Conservation (phyloP, 140 eudicot species). For the Flaveria floridana region DNA sequence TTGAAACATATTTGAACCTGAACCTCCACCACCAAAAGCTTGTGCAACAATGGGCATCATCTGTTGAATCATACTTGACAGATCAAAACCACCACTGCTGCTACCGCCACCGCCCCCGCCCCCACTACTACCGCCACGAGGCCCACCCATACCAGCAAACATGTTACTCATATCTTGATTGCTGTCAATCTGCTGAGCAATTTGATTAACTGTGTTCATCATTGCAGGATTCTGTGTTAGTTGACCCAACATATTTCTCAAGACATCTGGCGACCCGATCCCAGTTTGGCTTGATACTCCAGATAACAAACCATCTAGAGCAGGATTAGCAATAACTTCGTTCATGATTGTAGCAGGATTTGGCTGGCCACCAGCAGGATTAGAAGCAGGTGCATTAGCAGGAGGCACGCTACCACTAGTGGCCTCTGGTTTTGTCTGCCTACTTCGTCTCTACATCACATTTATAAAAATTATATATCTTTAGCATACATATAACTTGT, state of each 20-base stretch:
- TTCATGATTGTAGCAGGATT: slow-evolving; percentile 65
- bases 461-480: slow-evolving; percentile 12
- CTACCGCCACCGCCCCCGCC: slow-evolving; percentile 25
- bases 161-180: slow-evolving; percentile 60
- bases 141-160: slow-evolving; percentile 59
- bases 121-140: slow-evolving; percentile 32
- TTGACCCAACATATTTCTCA: slow-evolving; percentile 84
- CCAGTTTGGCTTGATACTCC: slow-evolving; percentile 95
- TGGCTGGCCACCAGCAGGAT: slow-evolving; percentile 41
- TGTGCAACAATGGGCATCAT: slow-evolving; percentile 98
- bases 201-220: slow-evolving; percentile 78
- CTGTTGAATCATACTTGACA: slow-evolving; percentile 85
- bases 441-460: slow-evolving; percentile 54
- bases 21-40: slow-evolving; percentile 69
- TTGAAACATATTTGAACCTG: slow-evolving; percentile 38
- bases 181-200: slow-evolving; percentile 77
- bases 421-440: slow-evolving; percentile 41
- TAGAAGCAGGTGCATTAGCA: slow-evolving; percentile 27
- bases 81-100: slow-evolving; percentile 61
- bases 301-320: slow-evolving; percentile 67
- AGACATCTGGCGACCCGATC: slow-evolving; percentile 69
- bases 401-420: slow-evolving; percentile 36
- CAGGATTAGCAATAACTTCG: slow-evolving; percentile 65
- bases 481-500: slow-evolving; percentile 11
- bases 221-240: slow-evolving; percentile 86